A percentile compares a stretch with the other conserved stretches of the same genome.
Conservation (phyloP, 2,329 filamentous ascomycete genomes). For the Fusarium globosum region DNA sequence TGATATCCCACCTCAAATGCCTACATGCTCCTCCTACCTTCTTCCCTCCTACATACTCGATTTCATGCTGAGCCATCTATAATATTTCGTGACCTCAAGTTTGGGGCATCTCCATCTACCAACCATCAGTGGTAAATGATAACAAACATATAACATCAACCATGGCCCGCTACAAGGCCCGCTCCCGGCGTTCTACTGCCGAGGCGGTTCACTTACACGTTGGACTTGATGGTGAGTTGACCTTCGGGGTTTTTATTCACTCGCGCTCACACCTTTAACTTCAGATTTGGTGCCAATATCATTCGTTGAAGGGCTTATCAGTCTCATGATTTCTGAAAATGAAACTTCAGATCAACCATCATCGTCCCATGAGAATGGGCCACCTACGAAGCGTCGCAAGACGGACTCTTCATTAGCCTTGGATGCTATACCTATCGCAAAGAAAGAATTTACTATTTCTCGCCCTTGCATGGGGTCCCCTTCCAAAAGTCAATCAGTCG, state of each 20-base stretch:
- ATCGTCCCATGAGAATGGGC: slow-evolving; percentile 21
- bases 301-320: slow-evolving; percentile 39
- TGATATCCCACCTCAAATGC: slow-evolving; percentile 34
- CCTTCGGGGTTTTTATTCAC: neutral
- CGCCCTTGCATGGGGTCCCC: slow-evolving; percentile 38
- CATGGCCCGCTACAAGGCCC: slow-evolving; percentile 32
- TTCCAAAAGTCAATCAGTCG: slow-evolving; percentile 4
- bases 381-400: slow-evolving; percentile 49
- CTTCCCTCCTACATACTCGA: slow-evolving; percentile 32
- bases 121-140: neutral
- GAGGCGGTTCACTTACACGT: slow-evolving; percentile 19
- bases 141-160: neutral
- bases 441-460: slow-evolving; percentile 41
- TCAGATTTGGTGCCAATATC: slow-evolving; percentile 43
- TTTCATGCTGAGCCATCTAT: slow-evolving; percentile 7
- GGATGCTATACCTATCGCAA: slow-evolving; percentile 44
- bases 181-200: slow-evolving; percentile 6
- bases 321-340: slow-evolving; percentile 32
- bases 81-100: neutral
- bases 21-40: slow-evolving; percentile 27
- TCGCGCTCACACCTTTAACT: neutral
- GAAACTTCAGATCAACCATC: slow-evolving; percentile 13
- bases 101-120: neutral
- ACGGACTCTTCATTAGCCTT: slow-evolving; percentile 14
- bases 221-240: slow-evolving; percentile 43